Base-by-base conservation (phyloP, 352 stramenopile species). In the Phytophthora meadii region DNA sequence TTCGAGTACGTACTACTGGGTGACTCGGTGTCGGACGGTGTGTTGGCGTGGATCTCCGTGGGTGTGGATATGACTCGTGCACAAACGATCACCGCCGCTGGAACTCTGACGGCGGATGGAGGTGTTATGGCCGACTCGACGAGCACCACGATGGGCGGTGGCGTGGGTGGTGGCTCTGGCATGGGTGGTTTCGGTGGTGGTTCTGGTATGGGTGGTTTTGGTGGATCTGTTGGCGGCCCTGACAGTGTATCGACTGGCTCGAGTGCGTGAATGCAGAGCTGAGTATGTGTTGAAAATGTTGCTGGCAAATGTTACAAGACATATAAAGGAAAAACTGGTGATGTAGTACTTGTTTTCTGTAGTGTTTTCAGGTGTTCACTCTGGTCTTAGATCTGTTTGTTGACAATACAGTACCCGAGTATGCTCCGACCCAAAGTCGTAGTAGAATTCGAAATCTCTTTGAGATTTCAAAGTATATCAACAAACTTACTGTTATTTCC, bases 21-120 rank as follows among this genome's bases (percentile, higher is more conserved):
- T 5, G 40, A 59, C 19, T 37, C 15, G 2, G n/a, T 72, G 34
- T 51, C 58, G 12, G 65, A 68, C 17, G 65, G 58, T 10, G 14
- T 72, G 30, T 22, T 72, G 39, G 47, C 66, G 12, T 74, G 66
- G 66, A 70, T 70, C 40, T 58, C 53, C 2, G 53, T 69, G n/a
- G 61, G 61, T 22, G 53, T 69, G 37, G 61, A 69, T 19, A 64
- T 64, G 53, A 64, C 53, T 5, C 58, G 58, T 22, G 53, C 58
- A 22, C 30, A 46, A 22, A 64, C 37, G 10, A 54, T 69, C 25
- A 52, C 61, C 0, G 22, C 41, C 4, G 53, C 40, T 45, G 47
- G 61, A 1, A 64, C 22, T 9, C 54, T 51, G 30, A 69, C 45
- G 22, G 53, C 37, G 17, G 19, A 32, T n/a, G 53, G 54, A 17